These are phyloP conservation scores for Suillus sp. DNA, from an alignment of 768 basidiomycete genomes.

Conservation along the genomic window DNA sequence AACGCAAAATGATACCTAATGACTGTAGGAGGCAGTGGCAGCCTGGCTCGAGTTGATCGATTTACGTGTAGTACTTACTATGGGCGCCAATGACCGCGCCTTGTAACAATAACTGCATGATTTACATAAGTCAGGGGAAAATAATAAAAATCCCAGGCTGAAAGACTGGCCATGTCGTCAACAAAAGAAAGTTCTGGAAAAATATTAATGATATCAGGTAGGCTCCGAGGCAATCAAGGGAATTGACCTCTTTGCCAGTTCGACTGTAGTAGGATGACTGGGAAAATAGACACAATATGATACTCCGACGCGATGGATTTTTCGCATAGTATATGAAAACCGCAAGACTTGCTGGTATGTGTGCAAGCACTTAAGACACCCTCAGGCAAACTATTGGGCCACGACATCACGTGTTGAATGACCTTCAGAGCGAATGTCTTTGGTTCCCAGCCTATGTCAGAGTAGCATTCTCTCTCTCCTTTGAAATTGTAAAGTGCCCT, in stretches of 20 bases:
- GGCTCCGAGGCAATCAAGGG: slow-evolving; percentile 80
- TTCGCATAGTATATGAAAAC: neutral
- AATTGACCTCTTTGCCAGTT: slow-evolving; percentile 68
- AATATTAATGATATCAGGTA: slow-evolving; percentile 44
- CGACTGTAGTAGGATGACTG: slow-evolving; percentile 55
- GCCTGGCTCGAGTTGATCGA: slow-evolving; percentile 9
- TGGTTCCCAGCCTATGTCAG: slow-evolving; percentile 76
- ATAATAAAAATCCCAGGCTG: neutral
- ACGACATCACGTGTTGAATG: slow-evolving; percentile 69
- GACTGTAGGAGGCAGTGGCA: slow-evolving; percentile 41
- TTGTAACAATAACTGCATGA: neutral
- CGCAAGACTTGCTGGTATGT: slow-evolving; percentile 61
- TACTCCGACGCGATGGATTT: slow-evolving; percentile 1
- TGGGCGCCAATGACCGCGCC: slow-evolving; percentile 56
- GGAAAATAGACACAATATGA: slow-evolving; percentile 35
- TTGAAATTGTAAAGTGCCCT: too few species aligned
- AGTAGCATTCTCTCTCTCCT: slow-evolving; percentile 59
- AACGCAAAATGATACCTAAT: slow-evolving; percentile 48
- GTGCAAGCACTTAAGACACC: slow-evolving; percentile 46
- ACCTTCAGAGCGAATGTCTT: slow-evolving; percentile 40
- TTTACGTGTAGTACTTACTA: slow-evolving; percentile 59
- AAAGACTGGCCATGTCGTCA: slow-evolving; percentile 65
- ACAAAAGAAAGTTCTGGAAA: slow-evolving; percentile 63
- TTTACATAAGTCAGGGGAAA: neutral
- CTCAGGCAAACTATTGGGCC: slow-evolving; percentile 62